Base-by-base conservation (phyloP, 352 stramenopile genomes). In the Phytophthora brassicae region DNA sequence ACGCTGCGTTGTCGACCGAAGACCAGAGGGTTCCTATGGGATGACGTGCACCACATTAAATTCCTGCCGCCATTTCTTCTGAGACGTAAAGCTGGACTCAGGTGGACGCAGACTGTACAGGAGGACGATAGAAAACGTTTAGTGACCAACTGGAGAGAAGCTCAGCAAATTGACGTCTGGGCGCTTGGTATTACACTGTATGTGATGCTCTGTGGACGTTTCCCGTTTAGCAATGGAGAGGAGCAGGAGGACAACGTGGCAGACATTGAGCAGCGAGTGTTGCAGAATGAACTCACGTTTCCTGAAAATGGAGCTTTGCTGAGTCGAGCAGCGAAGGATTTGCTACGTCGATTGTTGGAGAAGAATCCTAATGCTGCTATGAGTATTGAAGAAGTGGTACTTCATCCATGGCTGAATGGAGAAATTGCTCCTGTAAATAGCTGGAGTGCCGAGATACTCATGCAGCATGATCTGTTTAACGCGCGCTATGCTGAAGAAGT, bases 121-220 rank as follows among this genome's bases (percentile, higher is more conserved):
- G 46, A 64, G 12, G 62, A 71, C 22, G 46, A 67, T 6, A 57
- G 65, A 16, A 33, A 41, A 41, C 46, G 47, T 7, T 20, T 74
- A 8, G 59, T 87, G 48, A 50, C 26, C 12, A 79, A 62, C 47
- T 92, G 83, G 83, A 51, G 46, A 23, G 75, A 90, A 16, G 86
- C 80, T 0, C 73, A 78, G 33, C 86, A 92, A 42, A 36, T 92
- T 7, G 86, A 94, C 57, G 50, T 84, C 8, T 94, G 79, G 78
- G 80, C 83, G 2, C 68, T 94, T 6, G 86, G 86, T 3, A 75
- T 94, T 22, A 89, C 79, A 6, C 78, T 91, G 54, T 90, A 84
- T 48, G 66, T 86, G 44, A 68, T 93, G 57, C 61, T 93, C 2
- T 91, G 75, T 29, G 78, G 71, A 1, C 63, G 63, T 13, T 90